Conservation (phyloP, 768 basidiomycete species). For the Amanita pseudoporphyria region DNA sequence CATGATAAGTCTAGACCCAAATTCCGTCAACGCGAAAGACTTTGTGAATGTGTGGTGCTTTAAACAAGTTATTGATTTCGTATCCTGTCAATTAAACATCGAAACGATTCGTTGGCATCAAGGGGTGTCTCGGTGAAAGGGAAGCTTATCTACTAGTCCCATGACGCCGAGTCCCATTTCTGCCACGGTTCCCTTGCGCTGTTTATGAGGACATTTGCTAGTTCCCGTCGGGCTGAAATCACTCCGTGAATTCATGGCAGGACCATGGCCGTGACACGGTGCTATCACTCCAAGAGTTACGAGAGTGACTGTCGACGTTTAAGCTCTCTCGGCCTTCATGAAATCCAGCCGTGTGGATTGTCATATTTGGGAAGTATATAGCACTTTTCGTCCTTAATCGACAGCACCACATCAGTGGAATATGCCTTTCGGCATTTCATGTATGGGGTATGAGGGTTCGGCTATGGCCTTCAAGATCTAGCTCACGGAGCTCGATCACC, state of each 20-base stretch:
- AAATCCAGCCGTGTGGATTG: not conserved
- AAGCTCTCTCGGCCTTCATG: not conserved
- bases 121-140: not conserved
- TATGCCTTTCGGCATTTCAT: not conserved
- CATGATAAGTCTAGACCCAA: not conserved
- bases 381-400: not conserved
- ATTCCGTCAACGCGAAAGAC: too few relatives aligned
- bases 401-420: not conserved
- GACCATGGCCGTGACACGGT: not conserved
- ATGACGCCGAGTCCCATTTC: not conserved
- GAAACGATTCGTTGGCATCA: not conserved
- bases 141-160: not conserved
- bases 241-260: not conserved
- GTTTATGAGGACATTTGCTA: not conserved
- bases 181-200: not conserved
- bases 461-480: not conserved
- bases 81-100: not conserved
- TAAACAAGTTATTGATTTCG: not conserved
- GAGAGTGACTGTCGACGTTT: not conserved
- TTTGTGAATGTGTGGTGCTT: too few relatives aligned
- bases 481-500: not conserved
- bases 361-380: not conserved
- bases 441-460: not conserved
- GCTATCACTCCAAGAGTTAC: not conserved
- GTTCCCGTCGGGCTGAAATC: not conserved